These are phyloP conservation scores for Penicillium mononematosum DNA, from an alignment of 495 filamentous ascomycete genomes.

Conservation along the genomic window DNA sequence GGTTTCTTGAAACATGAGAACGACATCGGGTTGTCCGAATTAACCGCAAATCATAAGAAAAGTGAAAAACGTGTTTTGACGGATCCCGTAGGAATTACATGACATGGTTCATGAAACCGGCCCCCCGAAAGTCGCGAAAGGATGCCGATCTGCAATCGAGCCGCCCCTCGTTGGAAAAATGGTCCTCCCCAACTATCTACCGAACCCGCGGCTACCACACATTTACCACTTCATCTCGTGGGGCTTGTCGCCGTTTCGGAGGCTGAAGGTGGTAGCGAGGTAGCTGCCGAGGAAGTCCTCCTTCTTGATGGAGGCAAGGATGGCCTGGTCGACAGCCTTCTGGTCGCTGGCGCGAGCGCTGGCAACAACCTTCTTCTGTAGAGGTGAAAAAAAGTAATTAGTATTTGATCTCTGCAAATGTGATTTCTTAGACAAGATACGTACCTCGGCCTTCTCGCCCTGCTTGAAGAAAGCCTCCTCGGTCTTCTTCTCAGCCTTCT, in stretches of 20 bases:
- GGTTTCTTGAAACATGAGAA: conserved; percentile 36
- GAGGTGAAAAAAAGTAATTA: conserved; percentile 9
- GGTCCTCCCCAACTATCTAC: conserved; percentile 48
- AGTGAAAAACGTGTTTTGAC: conserved; percentile 30
- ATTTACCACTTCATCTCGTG: conserved; percentile 94
- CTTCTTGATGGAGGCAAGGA: conserved; percentile 93
- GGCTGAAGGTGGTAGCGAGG: conserved; percentile 88
- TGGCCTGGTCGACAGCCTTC: conserved; percentile 93
- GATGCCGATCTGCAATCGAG: conserved; percentile 43
- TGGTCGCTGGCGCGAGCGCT: conserved; percentile 91
- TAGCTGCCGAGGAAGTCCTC: conserved; percentile 84
- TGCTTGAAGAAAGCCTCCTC: conserved; percentile 98
- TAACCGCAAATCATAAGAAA: conserved; percentile 37
- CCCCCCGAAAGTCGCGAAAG: conserved; percentile 31
- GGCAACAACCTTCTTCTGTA: conserved; percentile 92
- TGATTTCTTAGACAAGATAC: conserved; percentile 29
- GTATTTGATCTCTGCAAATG: conserved; percentile 12
- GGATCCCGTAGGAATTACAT: conserved; percentile 46
- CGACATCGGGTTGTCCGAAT: conserved; percentile 40
- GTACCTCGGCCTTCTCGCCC: conserved; percentile 93
- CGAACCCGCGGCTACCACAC: conserved; percentile 49
- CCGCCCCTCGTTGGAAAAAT: conserved; percentile 44
- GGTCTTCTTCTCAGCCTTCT: conserved; percentile 85
- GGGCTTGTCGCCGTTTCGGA: conserved; percentile 96
- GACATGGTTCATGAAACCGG: conserved; percentile 38